Conservation (phyloP, 2,329 filamentous ascomycete species). For the Rhexocercosporidium sp. region DNA sequence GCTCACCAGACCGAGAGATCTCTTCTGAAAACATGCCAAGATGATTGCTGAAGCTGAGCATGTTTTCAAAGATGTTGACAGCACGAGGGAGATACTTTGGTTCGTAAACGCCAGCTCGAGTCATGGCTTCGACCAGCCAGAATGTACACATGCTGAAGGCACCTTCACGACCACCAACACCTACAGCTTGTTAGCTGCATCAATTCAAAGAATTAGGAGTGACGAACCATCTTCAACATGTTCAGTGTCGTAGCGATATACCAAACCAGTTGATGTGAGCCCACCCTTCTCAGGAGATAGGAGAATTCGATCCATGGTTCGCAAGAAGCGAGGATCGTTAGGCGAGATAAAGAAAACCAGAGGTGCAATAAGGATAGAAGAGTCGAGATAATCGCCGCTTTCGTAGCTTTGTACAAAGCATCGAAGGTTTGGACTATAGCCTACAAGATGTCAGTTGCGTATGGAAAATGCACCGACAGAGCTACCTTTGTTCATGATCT, state of each 20-base stretch:
- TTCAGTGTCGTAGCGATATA: slow-evolving; percentile 76
- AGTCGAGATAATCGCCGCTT: slow-evolving; percentile 71
- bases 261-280: slow-evolving; percentile 74
- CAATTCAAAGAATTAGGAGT: background rate
- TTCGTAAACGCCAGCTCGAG: slow-evolving; percentile 68
- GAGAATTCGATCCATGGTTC: slow-evolving; percentile 74
- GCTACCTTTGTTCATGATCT: slow-evolving; percentile 73
- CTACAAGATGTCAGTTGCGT: slow-evolving; percentile 41
- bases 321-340: slow-evolving; percentile 76
- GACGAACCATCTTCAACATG: slow-evolving; percentile 68
- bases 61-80: slow-evolving; percentile 77
- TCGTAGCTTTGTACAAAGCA: slow-evolving; percentile 81
- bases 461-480: background rate
- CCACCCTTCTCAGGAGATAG: slow-evolving; percentile 76
- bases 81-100: slow-evolving; percentile 66
- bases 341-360: slow-evolving; percentile 81
- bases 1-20: slow-evolving; percentile 75
- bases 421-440: slow-evolving; percentile 72
- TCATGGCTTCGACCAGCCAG: slow-evolving; percentile 81
- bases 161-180: slow-evolving; percentile 75
- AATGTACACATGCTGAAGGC: slow-evolving; percentile 85
- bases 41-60: slow-evolving; percentile 78
- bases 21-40: slow-evolving; percentile 81
- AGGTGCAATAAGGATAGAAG: slow-evolving; percentile 76
- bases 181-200: slow-evolving; percentile 46